phyloP scores from a whole-genome alignment of 1,284 basidiomycete species.

The Ganoderma leucocontextum region DNA sequence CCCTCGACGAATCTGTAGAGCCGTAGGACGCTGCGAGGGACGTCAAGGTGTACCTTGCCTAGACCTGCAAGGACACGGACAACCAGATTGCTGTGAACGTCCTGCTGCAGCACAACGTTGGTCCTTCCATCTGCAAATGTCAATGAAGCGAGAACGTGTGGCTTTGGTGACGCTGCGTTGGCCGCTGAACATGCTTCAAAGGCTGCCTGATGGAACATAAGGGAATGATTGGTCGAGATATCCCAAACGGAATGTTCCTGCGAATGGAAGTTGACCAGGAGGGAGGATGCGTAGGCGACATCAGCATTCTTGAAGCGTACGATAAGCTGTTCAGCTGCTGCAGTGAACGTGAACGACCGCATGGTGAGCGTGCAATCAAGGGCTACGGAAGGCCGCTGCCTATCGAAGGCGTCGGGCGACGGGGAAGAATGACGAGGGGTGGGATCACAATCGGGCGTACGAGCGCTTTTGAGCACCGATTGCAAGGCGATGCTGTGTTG shows the following conservation, averaged over 20 bases:
- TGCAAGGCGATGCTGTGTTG: conserved; percentile 23
- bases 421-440: neutral
- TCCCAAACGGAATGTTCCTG: conserved; percentile 36
- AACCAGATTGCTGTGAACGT: conserved; percentile 47
- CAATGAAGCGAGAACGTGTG: conserved; percentile 68
- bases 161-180: conserved; percentile 48
- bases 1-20: conserved; percentile 80
- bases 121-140: conserved; percentile 54
- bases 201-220: conserved; percentile 57
- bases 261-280: conserved; percentile 45
- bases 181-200: conserved; percentile 66
- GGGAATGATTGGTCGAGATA: conserved; percentile 55
- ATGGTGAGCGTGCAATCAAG: conserved; percentile 37
- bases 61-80: conserved; percentile 56
- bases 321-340: conserved; percentile 59
- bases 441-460: neutral
- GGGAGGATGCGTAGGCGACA: conserved; percentile 51
- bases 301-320: conserved; percentile 54
- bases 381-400: conserved; percentile 21
- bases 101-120: conserved; percentile 55
- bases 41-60: conserved; percentile 57
- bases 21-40: conserved; percentile 82
- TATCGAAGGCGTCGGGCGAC: conserved; percentile 3
- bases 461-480: conserved; percentile 6
- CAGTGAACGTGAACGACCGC: conserved; percentile 55